These are phyloP conservation scores for Aspergillus sergii DNA, from an alignment of 2,329 filamentous ascomycete genomes.

Conservation along the genomic window DNA sequence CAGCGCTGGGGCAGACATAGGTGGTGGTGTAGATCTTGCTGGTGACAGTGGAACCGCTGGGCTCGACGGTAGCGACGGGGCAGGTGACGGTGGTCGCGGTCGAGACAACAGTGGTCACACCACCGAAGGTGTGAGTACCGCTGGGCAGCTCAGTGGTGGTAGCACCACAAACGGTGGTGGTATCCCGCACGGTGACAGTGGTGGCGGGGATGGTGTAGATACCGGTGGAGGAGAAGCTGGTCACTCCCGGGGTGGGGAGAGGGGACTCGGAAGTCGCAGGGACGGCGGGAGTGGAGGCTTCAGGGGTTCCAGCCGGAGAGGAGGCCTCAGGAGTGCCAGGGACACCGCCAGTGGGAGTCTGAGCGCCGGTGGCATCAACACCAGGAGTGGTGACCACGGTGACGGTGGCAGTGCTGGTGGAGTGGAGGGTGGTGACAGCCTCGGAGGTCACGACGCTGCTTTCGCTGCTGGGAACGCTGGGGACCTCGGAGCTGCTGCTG, in stretches of 20 bases:
- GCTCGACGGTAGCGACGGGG: slow-evolving; percentile 68
- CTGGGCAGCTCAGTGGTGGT: slow-evolving; percentile 63
- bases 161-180: slow-evolving; percentile 68
- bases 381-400: slow-evolving; percentile 33
- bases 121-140: slow-evolving; percentile 70
- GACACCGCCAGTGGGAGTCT: slow-evolving; percentile 1
- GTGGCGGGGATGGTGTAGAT: slow-evolving; percentile 75
- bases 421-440: slow-evolving; percentile 38
- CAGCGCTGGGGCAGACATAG: slow-evolving; percentile 71
- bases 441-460: slow-evolving; percentile 25
- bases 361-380: slow-evolving; percentile 9
- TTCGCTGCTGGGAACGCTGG: slow-evolving; percentile 21
- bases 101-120: slow-evolving; percentile 71
- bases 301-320: slow-evolving; percentile 18
- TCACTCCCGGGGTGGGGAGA: slow-evolving; percentile 53
- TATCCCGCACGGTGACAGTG: slow-evolving; percentile 67
- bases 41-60: slow-evolving; percentile 60
- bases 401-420: slow-evolving; percentile 42
- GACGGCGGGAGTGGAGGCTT: not conserved
- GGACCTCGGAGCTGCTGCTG: slow-evolving; percentile 14
- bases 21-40: slow-evolving; percentile 70
- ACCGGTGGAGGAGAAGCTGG: slow-evolving; percentile 65
- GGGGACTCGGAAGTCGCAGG: slow-evolving; percentile 18
- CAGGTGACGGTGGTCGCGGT: slow-evolving; percentile 69
- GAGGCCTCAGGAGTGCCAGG: slow-evolving; percentile 5